These are phyloP conservation scores for Melaleuca quinquenervia DNA, from an alignment of 345 rosid genomes.

Conservation along the genomic window DNA sequence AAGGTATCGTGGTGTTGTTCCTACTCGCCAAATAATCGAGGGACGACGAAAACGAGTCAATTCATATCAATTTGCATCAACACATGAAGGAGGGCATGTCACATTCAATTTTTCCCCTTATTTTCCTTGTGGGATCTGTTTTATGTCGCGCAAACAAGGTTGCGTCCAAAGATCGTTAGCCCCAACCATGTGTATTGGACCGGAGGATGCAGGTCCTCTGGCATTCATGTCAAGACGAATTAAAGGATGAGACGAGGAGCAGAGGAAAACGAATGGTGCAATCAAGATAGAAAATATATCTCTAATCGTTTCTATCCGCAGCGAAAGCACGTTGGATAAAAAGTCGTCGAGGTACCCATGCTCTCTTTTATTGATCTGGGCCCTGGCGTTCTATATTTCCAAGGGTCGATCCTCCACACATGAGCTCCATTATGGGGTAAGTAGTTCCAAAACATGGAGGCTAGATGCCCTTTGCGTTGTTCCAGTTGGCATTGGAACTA, in stretches of 20 bases:
- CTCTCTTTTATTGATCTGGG: not conserved
- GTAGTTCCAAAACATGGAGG: not conserved
- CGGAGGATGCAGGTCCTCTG: not conserved
- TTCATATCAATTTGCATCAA: not conserved
- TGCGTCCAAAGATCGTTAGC: not conserved
- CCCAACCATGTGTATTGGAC: not conserved
- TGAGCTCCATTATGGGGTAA: not conserved
- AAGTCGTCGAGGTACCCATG: not conserved
- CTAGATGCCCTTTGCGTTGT: not conserved
- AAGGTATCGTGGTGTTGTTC: not conserved
- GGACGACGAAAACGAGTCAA: not conserved
- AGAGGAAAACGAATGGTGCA: not conserved
- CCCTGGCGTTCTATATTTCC: not conserved
- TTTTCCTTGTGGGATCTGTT: too few relatives aligned
- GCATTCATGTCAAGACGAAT: not conserved
- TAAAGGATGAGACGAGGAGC: not conserved
- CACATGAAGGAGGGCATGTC: not conserved
- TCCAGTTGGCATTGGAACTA: not conserved
- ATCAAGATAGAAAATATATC: not conserved
- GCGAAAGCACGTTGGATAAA: not conserved
- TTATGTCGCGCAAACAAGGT: too few relatives aligned
- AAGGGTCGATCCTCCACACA: not conserved
- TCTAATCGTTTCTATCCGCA: not conserved
- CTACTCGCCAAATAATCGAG: not conserved
- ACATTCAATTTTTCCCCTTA: not conserved